Evolutionary conservation across 495 filamentous ascomycete genomes (phyloP).

Genomic region (Penicillium soppii): DNA sequence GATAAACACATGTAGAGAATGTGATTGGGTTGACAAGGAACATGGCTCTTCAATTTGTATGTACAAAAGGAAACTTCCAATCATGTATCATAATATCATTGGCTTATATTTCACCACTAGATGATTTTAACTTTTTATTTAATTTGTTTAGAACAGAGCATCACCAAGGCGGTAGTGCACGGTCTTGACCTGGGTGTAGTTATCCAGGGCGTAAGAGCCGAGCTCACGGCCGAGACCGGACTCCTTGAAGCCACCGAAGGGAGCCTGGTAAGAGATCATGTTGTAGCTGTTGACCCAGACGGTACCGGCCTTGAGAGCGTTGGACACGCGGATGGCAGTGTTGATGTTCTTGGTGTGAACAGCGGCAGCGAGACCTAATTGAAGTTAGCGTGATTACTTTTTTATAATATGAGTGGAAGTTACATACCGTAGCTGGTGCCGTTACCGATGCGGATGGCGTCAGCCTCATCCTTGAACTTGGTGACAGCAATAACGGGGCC

Average conservation of each 20-base stretch:
- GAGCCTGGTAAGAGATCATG: slow-evolving; percentile 74
- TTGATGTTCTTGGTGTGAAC: slow-evolving; percentile 93
- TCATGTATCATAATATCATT: slow-evolving; percentile 12
- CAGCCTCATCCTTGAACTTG: slow-evolving; percentile 90
- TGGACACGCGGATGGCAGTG: slow-evolving; percentile 86
- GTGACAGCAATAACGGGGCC: slow-evolving; percentile 90
- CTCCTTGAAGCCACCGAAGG: slow-evolving; percentile 93
- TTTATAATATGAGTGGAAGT: not conserved
- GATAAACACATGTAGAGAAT: too few species aligned
- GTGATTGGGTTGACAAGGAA: not conserved
- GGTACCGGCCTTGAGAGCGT: slow-evolving; percentile 77
- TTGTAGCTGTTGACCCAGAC: slow-evolving; percentile 98
- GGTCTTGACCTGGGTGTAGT: slow-evolving; percentile 85
- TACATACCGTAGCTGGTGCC: slow-evolving; percentile 64
- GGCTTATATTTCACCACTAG: not conserved
- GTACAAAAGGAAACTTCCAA: slow-evolving; percentile 10
- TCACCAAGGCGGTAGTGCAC: slow-evolving; percentile 63
- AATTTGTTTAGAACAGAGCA: slow-evolving; percentile 52
- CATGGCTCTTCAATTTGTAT: slow-evolving; percentile 10
- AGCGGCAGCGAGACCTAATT: slow-evolving; percentile 74
- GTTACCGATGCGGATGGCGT: slow-evolving; percentile 81
- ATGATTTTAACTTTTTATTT: not conserved
- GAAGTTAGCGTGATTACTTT: slow-evolving; percentile 4
- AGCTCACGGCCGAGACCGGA: slow-evolving; percentile 92
- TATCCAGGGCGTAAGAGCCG: slow-evolving; percentile 86